phyloP scores from a whole-genome alignment of 2,329 filamentous ascomycete genomes.

The Capronia americana region DNA sequence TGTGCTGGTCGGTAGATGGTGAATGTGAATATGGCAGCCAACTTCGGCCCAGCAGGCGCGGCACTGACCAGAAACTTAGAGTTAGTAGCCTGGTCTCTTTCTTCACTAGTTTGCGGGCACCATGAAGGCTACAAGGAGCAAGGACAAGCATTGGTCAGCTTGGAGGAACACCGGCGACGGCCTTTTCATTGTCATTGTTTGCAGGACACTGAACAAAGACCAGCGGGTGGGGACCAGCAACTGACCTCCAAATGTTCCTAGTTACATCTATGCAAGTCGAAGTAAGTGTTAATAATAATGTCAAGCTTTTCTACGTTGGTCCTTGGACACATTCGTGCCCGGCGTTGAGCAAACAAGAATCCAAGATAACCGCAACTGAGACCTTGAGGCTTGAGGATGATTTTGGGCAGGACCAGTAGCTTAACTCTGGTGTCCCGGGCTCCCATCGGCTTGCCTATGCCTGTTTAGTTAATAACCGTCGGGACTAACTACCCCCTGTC shows the following conservation, averaged over 20 bases:
- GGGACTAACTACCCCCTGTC: not conserved
- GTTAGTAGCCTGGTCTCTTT: not conserved
- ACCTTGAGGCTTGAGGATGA: not conserved
- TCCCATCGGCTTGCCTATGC: not conserved
- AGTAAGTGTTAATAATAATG: not conserved
- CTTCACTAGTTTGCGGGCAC: not conserved
- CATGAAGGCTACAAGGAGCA: not conserved
- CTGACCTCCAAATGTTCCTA: not conserved
- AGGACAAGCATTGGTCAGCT: slow-evolving; percentile 14
- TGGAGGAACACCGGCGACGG: not conserved
- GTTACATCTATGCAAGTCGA: not conserved
- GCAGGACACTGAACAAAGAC: not conserved
- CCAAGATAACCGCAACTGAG: not conserved
- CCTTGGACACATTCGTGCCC: not conserved
- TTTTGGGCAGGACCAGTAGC: not conserved
- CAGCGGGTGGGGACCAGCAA: not conserved
- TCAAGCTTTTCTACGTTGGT: not conserved
- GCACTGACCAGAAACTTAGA: slow-evolving; percentile 1
- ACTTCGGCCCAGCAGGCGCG: slow-evolving; percentile 13
- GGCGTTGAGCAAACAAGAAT: not conserved
- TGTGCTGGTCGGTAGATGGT: slow-evolving; percentile 16
- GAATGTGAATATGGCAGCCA: slow-evolving; percentile 16
- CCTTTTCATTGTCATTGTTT: not conserved
- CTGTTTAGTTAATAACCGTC: not conserved
- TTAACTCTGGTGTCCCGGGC: not conserved